Conservation (phyloP, 1,284 basidiomycete species). For the Rhodotorula sp. region DNA sequence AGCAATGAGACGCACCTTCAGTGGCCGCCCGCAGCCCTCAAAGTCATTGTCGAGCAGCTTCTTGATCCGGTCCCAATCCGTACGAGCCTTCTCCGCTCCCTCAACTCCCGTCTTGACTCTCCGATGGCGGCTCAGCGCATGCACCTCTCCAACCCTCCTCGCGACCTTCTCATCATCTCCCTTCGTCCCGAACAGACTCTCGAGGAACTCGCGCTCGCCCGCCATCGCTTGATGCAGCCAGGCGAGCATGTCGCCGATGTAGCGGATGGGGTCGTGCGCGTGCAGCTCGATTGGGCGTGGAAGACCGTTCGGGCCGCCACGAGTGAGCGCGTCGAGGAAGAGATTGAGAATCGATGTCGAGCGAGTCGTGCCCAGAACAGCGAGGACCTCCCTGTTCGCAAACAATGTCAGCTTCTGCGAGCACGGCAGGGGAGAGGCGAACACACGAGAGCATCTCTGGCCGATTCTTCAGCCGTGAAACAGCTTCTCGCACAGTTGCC, state of each 20-base stretch:
- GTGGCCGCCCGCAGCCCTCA: constrained; percentile 77
- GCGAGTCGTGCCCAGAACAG: constrained; percentile 74
- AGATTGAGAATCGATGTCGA: constrained; percentile 72
- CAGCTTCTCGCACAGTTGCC: constrained; percentile 67
- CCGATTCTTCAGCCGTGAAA: constrained; percentile 68
- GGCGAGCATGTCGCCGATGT: constrained; percentile 96
- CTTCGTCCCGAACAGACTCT: constrained; percentile 72
- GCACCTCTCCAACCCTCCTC: constrained; percentile 70
- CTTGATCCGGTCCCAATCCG: constrained; percentile 74
- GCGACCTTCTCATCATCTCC: constrained; percentile 70
- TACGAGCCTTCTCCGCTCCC: constrained; percentile 52
- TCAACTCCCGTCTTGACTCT: constrained; percentile 8
- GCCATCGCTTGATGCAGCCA: constrained; percentile 98
- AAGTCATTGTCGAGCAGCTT: constrained; percentile 80
- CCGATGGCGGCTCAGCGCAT: constrained; percentile 19
- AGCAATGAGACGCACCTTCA: constrained; percentile 61
- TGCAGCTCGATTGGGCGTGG: constrained; percentile 94
- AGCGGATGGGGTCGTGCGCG: constrained; percentile 92
- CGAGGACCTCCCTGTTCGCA: constrained; percentile 67
- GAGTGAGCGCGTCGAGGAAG: constrained; percentile 75
- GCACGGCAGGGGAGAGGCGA: background rate
- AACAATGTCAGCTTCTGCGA: background rate
- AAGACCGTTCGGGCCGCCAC: constrained; percentile 80
- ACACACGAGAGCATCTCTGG: constrained; percentile 72
- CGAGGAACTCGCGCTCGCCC: constrained; percentile 87